Percentiles rank a stretch among this genome's conserved stretches.
Conservation (phyloP, 1,284 basidiomycete genomes). For the Abortiporus biennis region DNA sequence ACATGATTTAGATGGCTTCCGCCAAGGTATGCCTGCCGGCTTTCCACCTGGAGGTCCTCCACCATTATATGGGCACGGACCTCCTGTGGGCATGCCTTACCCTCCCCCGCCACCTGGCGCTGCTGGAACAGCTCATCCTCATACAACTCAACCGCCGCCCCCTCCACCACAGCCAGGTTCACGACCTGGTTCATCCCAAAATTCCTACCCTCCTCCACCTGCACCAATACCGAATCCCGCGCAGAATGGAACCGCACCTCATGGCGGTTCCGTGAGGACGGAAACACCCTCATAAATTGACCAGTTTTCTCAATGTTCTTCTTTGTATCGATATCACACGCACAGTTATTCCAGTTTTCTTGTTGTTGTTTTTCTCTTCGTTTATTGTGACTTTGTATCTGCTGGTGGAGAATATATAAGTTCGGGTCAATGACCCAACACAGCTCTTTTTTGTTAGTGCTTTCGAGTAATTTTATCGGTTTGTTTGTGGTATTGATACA, state of each 20-base stretch:
- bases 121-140: slow-evolving; percentile 34
- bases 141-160: slow-evolving; percentile 31
- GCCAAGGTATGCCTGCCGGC: slow-evolving; percentile 43
- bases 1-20: slow-evolving; percentile 64
- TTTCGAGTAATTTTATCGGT: too few relatives aligned
- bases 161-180: slow-evolving; percentile 27
- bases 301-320: slow-evolving; percentile 1
- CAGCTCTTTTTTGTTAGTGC: too few relatives aligned
- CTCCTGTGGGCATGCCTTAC: slow-evolving; percentile 24
- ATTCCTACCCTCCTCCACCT: slow-evolving; percentile 34
- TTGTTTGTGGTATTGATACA: too few relatives aligned
- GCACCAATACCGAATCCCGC: slow-evolving; percentile 24
- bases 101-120: slow-evolving; percentile 32
- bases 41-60: slow-evolving; percentile 46
- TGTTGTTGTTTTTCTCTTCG: slow-evolving; percentile 3
- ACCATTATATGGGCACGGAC: slow-evolving; percentile 46
- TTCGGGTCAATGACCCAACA: too few relatives aligned
- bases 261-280: slow-evolving; percentile 17
- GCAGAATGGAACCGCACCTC: slow-evolving; percentile 28
- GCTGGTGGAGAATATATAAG: too few relatives aligned
- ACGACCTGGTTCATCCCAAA: slow-evolving; percentile 39
- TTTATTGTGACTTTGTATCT: slow-evolving; percentile 3
- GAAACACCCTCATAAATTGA: slow-evolving; percentile 24
- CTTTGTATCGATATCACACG: slow-evolving; percentile 15
- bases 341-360: too few relatives aligned